Evolutionary conservation across 805 yeast species (phyloP).

Genomic region (Starmerella roubikii): DNA sequence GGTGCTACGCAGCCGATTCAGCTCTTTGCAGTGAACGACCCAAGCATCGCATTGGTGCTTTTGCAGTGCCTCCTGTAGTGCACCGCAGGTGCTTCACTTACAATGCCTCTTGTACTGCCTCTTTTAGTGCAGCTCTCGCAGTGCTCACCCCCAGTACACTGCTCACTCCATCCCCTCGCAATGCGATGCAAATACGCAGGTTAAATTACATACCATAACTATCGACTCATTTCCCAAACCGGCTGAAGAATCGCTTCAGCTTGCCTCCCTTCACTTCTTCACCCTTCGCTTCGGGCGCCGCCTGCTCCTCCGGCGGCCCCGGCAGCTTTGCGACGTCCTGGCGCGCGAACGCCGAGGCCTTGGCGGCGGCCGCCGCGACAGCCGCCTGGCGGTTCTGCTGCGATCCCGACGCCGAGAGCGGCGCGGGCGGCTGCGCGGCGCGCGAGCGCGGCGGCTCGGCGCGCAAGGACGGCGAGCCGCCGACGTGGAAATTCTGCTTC

Average conservation of each 20-base stretch:
- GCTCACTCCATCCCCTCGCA: no score
- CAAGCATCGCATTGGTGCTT: no score
- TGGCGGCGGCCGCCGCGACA: slow-evolving; percentile 16
- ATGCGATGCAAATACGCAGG: no score
- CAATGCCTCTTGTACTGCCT: no score
- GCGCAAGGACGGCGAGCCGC: slow-evolving; percentile 8
- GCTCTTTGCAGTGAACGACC: no score
- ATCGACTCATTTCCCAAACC: background rate
- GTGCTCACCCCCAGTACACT: no score
- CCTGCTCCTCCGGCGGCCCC: slow-evolving; percentile 5
- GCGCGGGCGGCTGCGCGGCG: background rate
- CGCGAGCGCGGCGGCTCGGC: slow-evolving; percentile 1
- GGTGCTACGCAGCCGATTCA: no score
- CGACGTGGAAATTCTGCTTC: background rate
- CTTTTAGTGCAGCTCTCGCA: no score
- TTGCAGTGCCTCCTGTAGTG: no score
- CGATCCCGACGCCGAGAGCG: background rate
- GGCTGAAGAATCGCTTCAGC: slow-evolving; percentile 11
- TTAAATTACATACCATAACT: no score
- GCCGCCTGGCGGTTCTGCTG: slow-evolving; percentile 15
- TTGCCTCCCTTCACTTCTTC: slow-evolving; percentile 5
- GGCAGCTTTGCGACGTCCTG: slow-evolving; percentile 17
- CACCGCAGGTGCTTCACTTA: no score
- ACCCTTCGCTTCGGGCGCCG: background rate
- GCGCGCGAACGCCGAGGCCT: slow-evolving; percentile 16